A percentile compares a stretch with the other conserved stretches of the same genome.
phyloP scores from a whole-genome alignment of 768 basidiomycete genomes.

The Suillus cothurnatus region DNA sequence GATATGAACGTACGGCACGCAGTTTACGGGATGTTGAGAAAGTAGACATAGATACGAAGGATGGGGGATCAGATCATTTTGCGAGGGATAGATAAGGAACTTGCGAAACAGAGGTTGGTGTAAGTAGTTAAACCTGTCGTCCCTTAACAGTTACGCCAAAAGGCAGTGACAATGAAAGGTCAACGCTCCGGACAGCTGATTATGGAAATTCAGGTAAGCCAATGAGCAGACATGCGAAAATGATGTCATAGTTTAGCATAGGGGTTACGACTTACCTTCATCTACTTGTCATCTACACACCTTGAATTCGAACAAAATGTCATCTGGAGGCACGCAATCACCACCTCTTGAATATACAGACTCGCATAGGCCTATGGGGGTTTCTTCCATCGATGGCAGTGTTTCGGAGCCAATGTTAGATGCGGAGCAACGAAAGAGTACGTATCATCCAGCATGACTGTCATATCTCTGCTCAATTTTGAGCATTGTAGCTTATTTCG shows the following conservation, averaged over 20 bases:
- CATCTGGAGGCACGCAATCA: conserved; percentile 50
- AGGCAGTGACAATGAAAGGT: too few relatives aligned
- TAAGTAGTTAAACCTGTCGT: too few relatives aligned
- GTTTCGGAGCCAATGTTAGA: conserved; percentile 42
- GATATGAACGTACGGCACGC: conserved; percentile 11
- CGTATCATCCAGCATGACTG: not conserved
- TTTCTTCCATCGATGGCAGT: conserved; percentile 43
- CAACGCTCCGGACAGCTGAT: too few relatives aligned
- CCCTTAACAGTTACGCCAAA: too few relatives aligned
- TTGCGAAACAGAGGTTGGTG: too few relatives aligned
- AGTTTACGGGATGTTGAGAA: not conserved
- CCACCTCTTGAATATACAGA: conserved; percentile 54
- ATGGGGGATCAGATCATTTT: not conserved
- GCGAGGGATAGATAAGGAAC: not conserved
- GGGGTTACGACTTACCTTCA: not conserved
- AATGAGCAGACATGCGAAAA: too few relatives aligned
- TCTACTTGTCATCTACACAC: not conserved
- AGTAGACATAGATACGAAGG: not conserved
- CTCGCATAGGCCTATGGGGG: conserved; percentile 50
- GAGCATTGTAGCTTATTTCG: conserved; percentile 22
- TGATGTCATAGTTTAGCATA: not conserved
- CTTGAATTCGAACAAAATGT: conserved; percentile 8
- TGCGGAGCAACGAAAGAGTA: conserved; percentile 47
- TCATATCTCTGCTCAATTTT: not conserved
- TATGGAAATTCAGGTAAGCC: too few relatives aligned